phyloP scores from a whole-genome alignment of 2,329 filamentous ascomycete species.

The Aspergillus niger region DNA sequence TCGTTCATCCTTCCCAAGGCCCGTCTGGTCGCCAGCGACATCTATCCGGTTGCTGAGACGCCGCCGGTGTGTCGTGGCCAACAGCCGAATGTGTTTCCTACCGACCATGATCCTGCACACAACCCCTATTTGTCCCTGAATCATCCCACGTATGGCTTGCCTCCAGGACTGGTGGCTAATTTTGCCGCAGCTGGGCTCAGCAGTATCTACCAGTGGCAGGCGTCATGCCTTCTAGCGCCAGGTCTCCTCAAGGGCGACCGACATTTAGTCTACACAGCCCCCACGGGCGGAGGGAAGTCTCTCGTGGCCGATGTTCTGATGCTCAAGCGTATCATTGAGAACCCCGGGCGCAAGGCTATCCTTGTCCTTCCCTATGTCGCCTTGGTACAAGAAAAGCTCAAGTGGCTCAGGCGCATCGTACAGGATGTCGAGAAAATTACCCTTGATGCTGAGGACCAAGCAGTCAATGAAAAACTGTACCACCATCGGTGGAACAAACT shows the following conservation, averaged over 20 bases:
- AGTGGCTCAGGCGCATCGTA: slow-evolving; percentile 70
- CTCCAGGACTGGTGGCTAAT: slow-evolving; percentile 62
- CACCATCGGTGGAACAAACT: slow-evolving; percentile 58
- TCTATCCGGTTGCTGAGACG: slow-evolving; percentile 30
- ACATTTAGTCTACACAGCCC: slow-evolving; percentile 78
- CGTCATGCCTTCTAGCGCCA: slow-evolving; percentile 68
- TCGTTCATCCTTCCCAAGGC: slow-evolving; percentile 27
- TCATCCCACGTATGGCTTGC: slow-evolving; percentile 65
- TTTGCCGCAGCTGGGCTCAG: slow-evolving; percentile 67
- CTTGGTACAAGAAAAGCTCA: slow-evolving; percentile 76
- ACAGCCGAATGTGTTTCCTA: slow-evolving; percentile 53
- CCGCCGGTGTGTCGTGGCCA: slow-evolving; percentile 12
- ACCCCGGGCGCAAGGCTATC: slow-evolving; percentile 66
- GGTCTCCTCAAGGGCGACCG: slow-evolving; percentile 66
- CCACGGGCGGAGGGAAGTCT: slow-evolving; percentile 76
- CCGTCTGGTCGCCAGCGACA: slow-evolving; percentile 46
- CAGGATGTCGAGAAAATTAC: slow-evolving; percentile 56
- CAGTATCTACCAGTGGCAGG: slow-evolving; percentile 78
- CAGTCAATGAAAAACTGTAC: slow-evolving; percentile 40
- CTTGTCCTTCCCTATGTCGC: slow-evolving; percentile 76
- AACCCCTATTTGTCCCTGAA: slow-evolving; percentile 59
- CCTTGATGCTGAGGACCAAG: slow-evolving; percentile 34
- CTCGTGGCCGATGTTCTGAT: slow-evolving; percentile 73
- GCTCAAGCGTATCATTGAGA: slow-evolving; percentile 68
- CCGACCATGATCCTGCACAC: slow-evolving; percentile 43